Percentiles rank a stretch among this genome's conserved stretches.
Evolutionary conservation across 108 stramenopile genomes (phyloP).

Genomic region (Cyclotella atomus): DNA sequence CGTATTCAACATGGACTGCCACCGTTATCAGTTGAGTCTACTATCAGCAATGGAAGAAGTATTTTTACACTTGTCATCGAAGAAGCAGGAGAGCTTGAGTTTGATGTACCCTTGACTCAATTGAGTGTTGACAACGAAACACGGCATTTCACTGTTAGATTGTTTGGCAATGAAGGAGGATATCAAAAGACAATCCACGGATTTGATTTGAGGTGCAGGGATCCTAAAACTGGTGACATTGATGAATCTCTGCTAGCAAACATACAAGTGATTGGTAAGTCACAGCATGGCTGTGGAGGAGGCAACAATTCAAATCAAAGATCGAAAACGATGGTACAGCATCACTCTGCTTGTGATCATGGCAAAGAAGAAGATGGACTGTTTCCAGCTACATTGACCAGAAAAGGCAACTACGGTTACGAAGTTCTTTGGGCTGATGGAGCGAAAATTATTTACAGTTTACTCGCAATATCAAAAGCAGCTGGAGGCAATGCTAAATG

Average conservation of each 20-base stretch:
- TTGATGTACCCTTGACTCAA: slow-evolving; percentile 67
- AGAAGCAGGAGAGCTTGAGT: slow-evolving; percentile 49
- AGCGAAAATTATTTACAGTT: slow-evolving; percentile 81
- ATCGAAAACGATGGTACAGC: slow-evolving; percentile 32
- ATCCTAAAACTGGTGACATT: slow-evolving; percentile 79
- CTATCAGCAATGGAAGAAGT: slow-evolving; percentile 7
- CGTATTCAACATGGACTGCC: slow-evolving; percentile 56
- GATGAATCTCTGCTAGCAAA: slow-evolving; percentile 18
- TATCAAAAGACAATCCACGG: slow-evolving; percentile 61
- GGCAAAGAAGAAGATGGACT: slow-evolving; percentile 20
- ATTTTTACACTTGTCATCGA: slow-evolving; percentile 34
- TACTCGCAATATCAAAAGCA: slow-evolving; percentile 68
- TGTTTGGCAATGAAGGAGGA: slow-evolving; percentile 82
- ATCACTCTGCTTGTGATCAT: slow-evolving; percentile 26
- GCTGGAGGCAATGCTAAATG: slow-evolving; percentile 61
- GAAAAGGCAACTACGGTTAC: slow-evolving; percentile 85
- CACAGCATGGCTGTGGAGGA: slow-evolving; percentile 15
- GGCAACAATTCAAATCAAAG: slow-evolving; percentile 34
- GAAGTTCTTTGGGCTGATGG: slow-evolving; percentile 87
- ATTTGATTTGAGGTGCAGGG: slow-evolving; percentile 55
- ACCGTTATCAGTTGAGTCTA: slow-evolving; percentile 16
- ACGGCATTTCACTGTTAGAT: slow-evolving; percentile 54
- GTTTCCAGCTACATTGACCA: slow-evolving; percentile 64
- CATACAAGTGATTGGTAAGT: not conserved
- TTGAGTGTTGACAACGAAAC: slow-evolving; percentile 55